Evolutionary conservation across 208 protist genomes (phyloP), one percentile per base, ranked within the genome.

Genomic region (Leishmania arabica): DNA sequence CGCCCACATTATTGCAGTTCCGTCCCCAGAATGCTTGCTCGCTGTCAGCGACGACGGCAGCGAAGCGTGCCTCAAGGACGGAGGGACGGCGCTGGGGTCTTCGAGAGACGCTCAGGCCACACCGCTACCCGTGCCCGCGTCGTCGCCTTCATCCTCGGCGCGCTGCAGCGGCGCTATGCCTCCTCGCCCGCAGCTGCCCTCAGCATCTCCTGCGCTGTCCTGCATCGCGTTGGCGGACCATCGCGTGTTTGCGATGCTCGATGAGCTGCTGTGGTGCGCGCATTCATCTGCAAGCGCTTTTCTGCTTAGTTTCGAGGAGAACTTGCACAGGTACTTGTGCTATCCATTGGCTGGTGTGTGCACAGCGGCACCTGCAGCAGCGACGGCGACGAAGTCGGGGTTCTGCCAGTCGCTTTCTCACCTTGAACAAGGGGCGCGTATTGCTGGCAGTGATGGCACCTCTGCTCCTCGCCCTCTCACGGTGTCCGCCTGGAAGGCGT

Each of bases 331-430:
- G 40, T 85, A 77, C 45, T 31, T 85, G 62, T 81, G 77, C 54
- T 85, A 79, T 53, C 77, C 82, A 2, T 73, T 85, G 40, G 82
- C 82, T 31, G 82, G 82, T 17, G 82, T 78, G 71, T 17, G 65
- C 13, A 53, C 51, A 7, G 11, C 47, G 47, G 11, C 21, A 45
- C 19, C 40, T n/a, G 7, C 66, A 49, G 9, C 40, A 21, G 31
- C 66, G 19, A 27, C 45, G 69, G 27, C 45, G 69, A 27, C 27
- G 6, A 45, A 53, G 49, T 19, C 21, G 47, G 21, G 40, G 11
- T 34, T 42, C 21, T n/a, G 40, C 13, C 27, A 62, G 62, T 31
- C 37, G 45, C 68, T 21, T 42, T 66, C 1, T 3, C 45, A 42
- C 7, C 75, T 27, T 19, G 27, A 4, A 51, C 70, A 21, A 19